phyloP scores from a whole-genome alignment of 495 filamentous ascomycete species.

The Letharia columbiana region DNA sequence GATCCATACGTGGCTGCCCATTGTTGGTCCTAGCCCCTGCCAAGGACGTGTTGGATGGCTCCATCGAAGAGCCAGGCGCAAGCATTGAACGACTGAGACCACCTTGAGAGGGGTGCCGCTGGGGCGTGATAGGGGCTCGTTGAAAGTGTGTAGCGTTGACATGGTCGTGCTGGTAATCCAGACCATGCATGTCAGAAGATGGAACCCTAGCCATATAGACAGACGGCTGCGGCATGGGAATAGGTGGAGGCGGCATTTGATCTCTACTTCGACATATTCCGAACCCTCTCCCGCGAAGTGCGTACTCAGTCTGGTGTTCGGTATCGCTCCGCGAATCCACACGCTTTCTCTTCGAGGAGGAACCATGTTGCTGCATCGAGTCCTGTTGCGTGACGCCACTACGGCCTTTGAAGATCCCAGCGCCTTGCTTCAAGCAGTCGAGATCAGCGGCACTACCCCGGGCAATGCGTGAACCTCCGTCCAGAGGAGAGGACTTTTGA shows the following conservation, averaged over 20 bases:
- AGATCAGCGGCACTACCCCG: slow-evolving; percentile 21
- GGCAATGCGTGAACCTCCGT: slow-evolving; percentile 19
- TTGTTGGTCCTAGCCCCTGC: background rate
- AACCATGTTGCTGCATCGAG: background rate
- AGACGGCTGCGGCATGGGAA: slow-evolving; percentile 2
- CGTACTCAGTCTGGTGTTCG: background rate
- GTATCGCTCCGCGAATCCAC: background rate
- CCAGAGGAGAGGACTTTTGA: background rate
- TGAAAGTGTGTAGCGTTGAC: background rate
- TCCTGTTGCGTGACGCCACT: background rate
- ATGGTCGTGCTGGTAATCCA: background rate
- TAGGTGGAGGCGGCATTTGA: slow-evolving; percentile 24
- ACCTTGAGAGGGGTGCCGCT: background rate
- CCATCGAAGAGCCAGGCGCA: background rate
- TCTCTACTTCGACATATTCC: slow-evolving; percentile 14
- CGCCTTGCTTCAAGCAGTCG: slow-evolving; percentile 5
- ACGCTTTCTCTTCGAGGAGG: slow-evolving; percentile 16
- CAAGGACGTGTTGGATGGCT: background rate
- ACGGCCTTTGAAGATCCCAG: background rate
- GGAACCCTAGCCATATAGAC: background rate
- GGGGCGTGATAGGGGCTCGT: slow-evolving; percentile 10
- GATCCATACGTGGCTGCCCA: background rate
- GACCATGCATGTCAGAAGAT: background rate
- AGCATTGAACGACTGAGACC: background rate
- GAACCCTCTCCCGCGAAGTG: background rate